These are phyloP conservation scores for Sophora flavescens DNA, from an alignment of 306 rosid genomes.

Conservation along the genomic window DNA sequence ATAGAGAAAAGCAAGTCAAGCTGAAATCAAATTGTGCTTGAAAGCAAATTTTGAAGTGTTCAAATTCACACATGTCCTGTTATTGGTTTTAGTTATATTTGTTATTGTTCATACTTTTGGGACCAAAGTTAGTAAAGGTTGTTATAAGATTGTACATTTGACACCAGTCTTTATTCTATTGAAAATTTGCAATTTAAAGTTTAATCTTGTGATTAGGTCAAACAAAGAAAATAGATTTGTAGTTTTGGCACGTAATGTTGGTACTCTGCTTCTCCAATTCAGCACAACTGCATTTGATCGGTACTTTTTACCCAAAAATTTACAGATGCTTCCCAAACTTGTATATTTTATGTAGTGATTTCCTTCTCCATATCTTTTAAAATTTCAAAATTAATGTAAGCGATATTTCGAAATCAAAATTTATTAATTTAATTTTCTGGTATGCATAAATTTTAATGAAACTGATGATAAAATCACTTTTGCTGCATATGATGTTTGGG, in stretches of 20 bases:
- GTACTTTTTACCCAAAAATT: background rate
- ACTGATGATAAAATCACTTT: no score
- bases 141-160: background rate
- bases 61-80: constrained; percentile 8
- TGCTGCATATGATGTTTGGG: no score
- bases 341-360: background rate
- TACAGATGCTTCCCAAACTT: background rate
- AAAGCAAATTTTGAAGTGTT: constrained; percentile 43
- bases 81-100: constrained; percentile 10
- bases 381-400: background rate
- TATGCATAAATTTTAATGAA: no score
- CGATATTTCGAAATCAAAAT: background rate
- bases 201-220: background rate
- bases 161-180: background rate
- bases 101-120: background rate
- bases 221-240: background rate
- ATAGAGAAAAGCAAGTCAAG: constrained; percentile 45
- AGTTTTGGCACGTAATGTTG: background rate
- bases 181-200: background rate
- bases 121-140: background rate
- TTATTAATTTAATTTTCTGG: background rate
- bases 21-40: constrained; percentile 38
- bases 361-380: background rate
- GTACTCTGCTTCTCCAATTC: background rate
- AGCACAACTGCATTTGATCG: no score